These are phyloP conservation scores for Cicer judaicum DNA, from an alignment of 306 rosid species.

Conservation along the genomic window DNA sequence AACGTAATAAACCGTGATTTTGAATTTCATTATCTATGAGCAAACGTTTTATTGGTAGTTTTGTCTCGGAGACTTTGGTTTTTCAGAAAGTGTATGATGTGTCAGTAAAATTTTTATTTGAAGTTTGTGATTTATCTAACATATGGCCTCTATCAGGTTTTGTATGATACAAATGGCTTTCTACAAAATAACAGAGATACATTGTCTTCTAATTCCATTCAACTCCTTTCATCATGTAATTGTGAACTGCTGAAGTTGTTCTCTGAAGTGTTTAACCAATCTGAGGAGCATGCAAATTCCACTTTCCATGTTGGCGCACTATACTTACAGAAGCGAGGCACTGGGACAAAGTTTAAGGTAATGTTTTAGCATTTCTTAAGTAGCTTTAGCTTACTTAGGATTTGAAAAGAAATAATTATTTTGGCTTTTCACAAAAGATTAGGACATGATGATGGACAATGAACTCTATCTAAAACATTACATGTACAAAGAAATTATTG, in stretches of 20 bases:
- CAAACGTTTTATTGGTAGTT: conserved; percentile 6
- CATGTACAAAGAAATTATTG: conserved; percentile 16
- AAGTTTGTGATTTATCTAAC: conserved; percentile 43
- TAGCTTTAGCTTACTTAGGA: conserved; percentile 30
- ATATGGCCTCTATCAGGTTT: conserved; percentile 62
- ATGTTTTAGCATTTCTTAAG: conserved; percentile 40
- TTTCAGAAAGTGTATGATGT: conserved; percentile 1
- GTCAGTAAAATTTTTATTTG: conserved; percentile 33
- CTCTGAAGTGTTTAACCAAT: conserved; percentile 60
- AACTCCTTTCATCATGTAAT: conserved; percentile 72
- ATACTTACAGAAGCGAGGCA: conserved; percentile 54
- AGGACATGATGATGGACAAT: conserved; percentile 31
- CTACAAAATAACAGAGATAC: conserved; percentile 80
- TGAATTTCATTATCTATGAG: too few species aligned
- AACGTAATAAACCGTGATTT: too few species aligned
- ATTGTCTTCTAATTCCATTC: conserved; percentile 60
- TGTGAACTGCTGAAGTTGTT: conserved; percentile 60
- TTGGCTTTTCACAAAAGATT: conserved; percentile 32
- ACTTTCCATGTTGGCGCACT: conserved; percentile 45
- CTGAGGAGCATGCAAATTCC: conserved; percentile 51
- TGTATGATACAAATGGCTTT: conserved; percentile 86
- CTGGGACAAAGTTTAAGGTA: conserved; percentile 79
- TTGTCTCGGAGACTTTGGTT: conserved; percentile 17
- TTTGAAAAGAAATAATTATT: conserved; percentile 27
- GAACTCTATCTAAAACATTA: conserved; percentile 25